Percentiles rank a stretch among this genome's conserved stretches.
phyloP scores from a whole-genome alignment of 2,329 filamentous ascomycete species.

The Ophiobolus disseminans region DNA sequence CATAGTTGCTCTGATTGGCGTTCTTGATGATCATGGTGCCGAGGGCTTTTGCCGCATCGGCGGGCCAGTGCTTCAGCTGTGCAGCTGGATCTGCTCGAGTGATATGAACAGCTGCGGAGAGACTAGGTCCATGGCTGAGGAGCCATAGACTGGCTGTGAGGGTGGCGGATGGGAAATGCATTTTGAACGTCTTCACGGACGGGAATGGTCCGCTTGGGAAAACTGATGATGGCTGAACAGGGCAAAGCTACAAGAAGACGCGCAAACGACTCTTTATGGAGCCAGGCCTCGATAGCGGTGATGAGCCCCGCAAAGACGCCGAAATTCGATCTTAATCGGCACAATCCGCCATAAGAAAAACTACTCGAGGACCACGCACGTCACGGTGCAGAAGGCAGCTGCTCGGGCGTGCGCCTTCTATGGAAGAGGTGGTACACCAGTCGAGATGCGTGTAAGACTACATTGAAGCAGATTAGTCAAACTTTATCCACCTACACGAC shows the following conservation, averaged over 20 bases:
- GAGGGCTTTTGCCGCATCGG: constrained; percentile 33
- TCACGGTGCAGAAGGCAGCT: constrained; percentile 1
- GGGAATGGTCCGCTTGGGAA: background rate
- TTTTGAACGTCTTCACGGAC: background rate
- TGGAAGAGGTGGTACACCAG: background rate
- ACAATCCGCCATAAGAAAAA: background rate
- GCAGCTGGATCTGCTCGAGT: constrained; percentile 17
- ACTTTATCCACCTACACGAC: too few species aligned
- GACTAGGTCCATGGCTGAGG: constrained; percentile 17
- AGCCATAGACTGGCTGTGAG: constrained; percentile 31
- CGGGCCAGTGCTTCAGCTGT: constrained; percentile 35
- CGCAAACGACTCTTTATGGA: too few species aligned
- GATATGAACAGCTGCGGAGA: background rate
- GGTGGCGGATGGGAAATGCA: constrained; percentile 7
- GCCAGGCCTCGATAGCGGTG: too few species aligned
- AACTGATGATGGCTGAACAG: too few species aligned
- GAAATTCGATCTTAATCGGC: constrained; percentile 2
- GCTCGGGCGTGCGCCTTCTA: constrained; percentile 1
- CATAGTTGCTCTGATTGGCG: constrained; percentile 41
- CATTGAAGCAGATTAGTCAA: too few species aligned
- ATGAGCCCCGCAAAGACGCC: constrained; percentile 4
- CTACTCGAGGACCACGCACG: constrained; percentile 1
- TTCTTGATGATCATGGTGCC: constrained; percentile 38
- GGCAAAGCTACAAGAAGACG: background rate
- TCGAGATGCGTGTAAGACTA: too few species aligned